These are phyloP conservation scores for Grosmannia penicillata DNA, from an alignment of 2,329 filamentous ascomycete species.

Conservation along the genomic window DNA sequence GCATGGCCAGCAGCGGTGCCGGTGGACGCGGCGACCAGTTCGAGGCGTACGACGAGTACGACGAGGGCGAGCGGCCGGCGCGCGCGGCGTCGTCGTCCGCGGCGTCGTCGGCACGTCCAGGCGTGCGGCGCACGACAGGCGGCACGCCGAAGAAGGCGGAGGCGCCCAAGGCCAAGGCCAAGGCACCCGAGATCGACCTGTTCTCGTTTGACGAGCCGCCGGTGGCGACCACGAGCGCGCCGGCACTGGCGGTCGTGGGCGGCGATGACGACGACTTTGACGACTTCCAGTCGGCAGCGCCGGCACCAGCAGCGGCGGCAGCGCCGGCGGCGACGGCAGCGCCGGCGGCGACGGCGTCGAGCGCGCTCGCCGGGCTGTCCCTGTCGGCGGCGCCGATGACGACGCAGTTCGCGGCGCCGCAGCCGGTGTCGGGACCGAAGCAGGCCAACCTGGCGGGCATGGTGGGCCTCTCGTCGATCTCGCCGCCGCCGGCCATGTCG, in stretches of 20 bases:
- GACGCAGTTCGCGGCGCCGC: constrained; percentile 62
- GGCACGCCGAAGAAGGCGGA: constrained; percentile 16
- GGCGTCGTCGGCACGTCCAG: constrained; percentile 31
- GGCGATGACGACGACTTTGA: constrained; percentile 94
- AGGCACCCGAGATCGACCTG: constrained; percentile 80
- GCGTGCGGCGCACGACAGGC: constrained; percentile 15
- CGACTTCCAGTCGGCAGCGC: constrained; percentile 83
- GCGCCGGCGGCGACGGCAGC: not conserved
- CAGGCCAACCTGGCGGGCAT: constrained; percentile 69
- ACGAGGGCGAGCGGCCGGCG: constrained; percentile 48
- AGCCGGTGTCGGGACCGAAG: constrained; percentile 73
- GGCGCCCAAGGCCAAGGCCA: constrained; percentile 59
- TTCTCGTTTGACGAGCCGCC: constrained; percentile 77
- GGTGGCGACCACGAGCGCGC: constrained; percentile 24
- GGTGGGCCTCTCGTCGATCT: constrained; percentile 66
- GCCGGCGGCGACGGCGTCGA: not conserved
- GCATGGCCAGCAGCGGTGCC: not conserved
- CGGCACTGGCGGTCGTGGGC: constrained; percentile 29
- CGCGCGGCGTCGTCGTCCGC: constrained; percentile 17
- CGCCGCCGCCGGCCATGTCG: constrained; percentile 49
- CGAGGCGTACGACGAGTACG: constrained; percentile 94
- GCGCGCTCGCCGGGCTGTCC: constrained; percentile 12
- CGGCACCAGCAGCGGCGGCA: constrained; percentile 25
- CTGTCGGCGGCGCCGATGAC: constrained; percentile 28
- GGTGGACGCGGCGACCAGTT: constrained; percentile 41